These are phyloP conservation scores for Lactifluus subvellereus DNA, from an alignment of 768 basidiomycete species.

Conservation along the genomic window DNA sequence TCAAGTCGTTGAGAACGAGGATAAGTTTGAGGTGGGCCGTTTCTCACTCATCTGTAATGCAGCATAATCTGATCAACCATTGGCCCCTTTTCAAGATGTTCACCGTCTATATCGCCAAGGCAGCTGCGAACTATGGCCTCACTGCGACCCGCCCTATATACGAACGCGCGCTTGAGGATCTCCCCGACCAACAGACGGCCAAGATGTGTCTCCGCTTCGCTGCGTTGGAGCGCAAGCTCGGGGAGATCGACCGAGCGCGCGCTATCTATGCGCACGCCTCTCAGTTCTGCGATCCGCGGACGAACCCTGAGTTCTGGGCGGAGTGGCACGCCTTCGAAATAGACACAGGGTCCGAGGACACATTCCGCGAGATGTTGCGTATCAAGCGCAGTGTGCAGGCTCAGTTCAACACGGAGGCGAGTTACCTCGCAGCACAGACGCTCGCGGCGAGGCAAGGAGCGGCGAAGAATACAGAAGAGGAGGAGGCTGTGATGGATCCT, in stretches of 20 bases:
- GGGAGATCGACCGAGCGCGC: conserved; percentile 96
- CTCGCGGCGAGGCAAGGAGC: conserved; percentile 60
- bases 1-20: conserved; percentile 75
- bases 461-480: conserved; percentile 42
- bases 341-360: conserved; percentile 97
- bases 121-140: conserved; percentile 90
- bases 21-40: conserved; percentile 83
- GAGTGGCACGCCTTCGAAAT: conserved; percentile 99
- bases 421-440: conserved; percentile 88
- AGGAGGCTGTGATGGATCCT: conserved; percentile 49
- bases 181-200: conserved; percentile 91
- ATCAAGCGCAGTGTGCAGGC: conserved; percentile 99
- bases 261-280: conserved; percentile 96
- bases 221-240: conserved; percentile 91
- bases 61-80: neutral
- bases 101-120: conserved; percentile 95
- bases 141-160: conserved; percentile 96
- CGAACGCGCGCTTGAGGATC: conserved; percentile 86
- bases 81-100: conserved; percentile 61
- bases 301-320: conserved; percentile 87
- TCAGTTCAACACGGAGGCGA: conserved; percentile 96
- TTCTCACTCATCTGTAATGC: neutral
- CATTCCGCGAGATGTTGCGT: conserved; percentile 90
- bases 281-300: conserved; percentile 96
- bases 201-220: conserved; percentile 98